phyloP scores from a whole-genome alignment of 2,329 filamentous ascomycete species.

The Aspergillus sp. region DNA sequence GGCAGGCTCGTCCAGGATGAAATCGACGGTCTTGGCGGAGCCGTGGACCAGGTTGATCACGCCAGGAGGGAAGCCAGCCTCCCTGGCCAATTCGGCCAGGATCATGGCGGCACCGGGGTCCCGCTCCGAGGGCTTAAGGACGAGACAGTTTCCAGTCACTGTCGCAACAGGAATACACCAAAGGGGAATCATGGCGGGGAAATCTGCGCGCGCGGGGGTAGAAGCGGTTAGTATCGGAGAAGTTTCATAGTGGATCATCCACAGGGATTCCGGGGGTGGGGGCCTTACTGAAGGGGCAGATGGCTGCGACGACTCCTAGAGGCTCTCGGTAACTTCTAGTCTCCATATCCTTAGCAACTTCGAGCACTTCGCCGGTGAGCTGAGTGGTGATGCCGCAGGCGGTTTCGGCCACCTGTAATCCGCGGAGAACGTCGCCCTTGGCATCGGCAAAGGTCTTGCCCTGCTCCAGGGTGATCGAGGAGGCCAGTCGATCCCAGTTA shows the following conservation, averaged over 20 bases:
- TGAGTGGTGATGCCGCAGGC: slow-evolving; percentile 67
- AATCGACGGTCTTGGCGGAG: slow-evolving; percentile 64
- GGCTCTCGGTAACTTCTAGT: slow-evolving; percentile 66
- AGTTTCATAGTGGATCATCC: background rate
- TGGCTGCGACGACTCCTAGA: slow-evolving; percentile 63
- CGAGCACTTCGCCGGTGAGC: slow-evolving; percentile 64
- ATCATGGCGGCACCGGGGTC: slow-evolving; percentile 67
- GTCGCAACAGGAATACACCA: slow-evolving; percentile 67
- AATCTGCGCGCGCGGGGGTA: slow-evolving; percentile 46
- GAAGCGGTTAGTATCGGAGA: slow-evolving; percentile 19
- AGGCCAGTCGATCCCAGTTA: slow-evolving; percentile 65
- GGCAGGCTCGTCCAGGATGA: slow-evolving; percentile 66
- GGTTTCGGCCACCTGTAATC: slow-evolving; percentile 66
- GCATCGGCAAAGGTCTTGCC: slow-evolving; percentile 69
- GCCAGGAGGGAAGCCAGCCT: slow-evolving; percentile 65
- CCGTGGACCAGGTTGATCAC: slow-evolving; percentile 69
- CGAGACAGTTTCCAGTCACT: slow-evolving; percentile 63
- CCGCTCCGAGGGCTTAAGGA: slow-evolving; percentile 67
- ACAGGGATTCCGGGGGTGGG: background rate
- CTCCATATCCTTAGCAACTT: slow-evolving; percentile 71
- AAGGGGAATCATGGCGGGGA: slow-evolving; percentile 69
- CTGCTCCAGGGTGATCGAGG: slow-evolving; percentile 66
- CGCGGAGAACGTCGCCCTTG: slow-evolving; percentile 65
- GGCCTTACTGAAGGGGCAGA: slow-evolving; percentile 64
- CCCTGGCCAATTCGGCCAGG: slow-evolving; percentile 61